Evolutionary conservation across 495 filamentous ascomycete genomes (phyloP).

Genomic region (Sabuloglossum arenarium): DNA sequence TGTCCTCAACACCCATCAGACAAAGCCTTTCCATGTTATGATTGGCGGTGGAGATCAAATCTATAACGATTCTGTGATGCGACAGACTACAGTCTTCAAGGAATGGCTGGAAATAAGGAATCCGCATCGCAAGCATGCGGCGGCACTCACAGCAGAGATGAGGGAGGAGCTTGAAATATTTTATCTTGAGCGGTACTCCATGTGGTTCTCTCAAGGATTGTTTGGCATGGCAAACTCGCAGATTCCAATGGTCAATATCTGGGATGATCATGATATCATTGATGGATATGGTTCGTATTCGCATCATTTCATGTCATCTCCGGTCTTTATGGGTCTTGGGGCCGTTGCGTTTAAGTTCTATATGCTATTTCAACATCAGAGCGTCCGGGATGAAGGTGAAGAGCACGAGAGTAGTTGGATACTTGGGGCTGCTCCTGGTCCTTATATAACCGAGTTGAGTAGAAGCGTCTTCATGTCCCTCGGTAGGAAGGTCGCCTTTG

Average conservation of each 20-base stretch:
- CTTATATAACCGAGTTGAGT: conserved; percentile 61
- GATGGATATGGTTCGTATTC: conserved; percentile 89
- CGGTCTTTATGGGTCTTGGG: conserved; percentile 81
- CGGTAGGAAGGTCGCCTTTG: conserved; percentile 65
- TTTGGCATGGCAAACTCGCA: conserved; percentile 68
- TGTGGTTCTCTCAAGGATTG: conserved; percentile 69
- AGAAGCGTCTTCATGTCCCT: conserved; percentile 64
- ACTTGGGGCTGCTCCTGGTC: conserved; percentile 51
- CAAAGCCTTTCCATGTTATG: conserved; percentile 81
- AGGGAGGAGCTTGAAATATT: conserved; percentile 65
- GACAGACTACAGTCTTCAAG: conserved; percentile 43
- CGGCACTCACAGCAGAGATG: conserved; percentile 51
- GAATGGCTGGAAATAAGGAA: conserved; percentile 65
- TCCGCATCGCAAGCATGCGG: conserved; percentile 60
- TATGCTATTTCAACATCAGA: conserved; percentile 84
- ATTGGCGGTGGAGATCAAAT: conserved; percentile 91
- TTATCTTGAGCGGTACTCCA: conserved; percentile 75
- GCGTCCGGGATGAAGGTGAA: conserved; percentile 22
- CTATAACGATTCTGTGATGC: conserved; percentile 68
- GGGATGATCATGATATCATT: conserved; percentile 87
- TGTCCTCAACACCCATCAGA: conserved; percentile 45
- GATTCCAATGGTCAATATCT: conserved; percentile 85
- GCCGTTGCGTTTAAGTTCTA: conserved; percentile 72
- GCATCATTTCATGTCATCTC: conserved; percentile 80
- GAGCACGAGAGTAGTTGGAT: conserved; percentile 60